Base-by-base conservation (phyloP, 2,329 filamentous ascomycete genomes). In the Endocalyx cinctus region DNA sequence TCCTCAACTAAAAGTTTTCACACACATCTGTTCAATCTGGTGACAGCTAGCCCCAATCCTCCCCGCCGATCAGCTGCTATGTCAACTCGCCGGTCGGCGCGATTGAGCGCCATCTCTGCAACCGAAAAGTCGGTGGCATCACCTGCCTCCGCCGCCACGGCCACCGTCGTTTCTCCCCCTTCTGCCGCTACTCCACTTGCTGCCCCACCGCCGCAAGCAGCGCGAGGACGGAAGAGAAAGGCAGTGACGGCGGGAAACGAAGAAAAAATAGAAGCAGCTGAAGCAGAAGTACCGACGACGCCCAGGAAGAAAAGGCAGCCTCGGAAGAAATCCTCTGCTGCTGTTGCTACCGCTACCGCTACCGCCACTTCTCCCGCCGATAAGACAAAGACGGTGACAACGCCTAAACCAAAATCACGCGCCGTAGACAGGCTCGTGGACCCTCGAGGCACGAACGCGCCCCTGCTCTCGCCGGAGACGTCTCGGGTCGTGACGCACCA, bases 401-500 rank as follows among this genome's bases (percentile, higher is more conserved):
- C 50, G 11, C 55, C 52, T 27, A 70, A 63, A 35, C 63, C 65
- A 27, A 62, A 53, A 19, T 57, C 63, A 15, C 55, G 58, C 11
- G 59, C 60, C 2, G 60, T 72, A 22, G 59, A 67, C 32, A 72
- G 81, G 16, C 70, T 82, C 2, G 81, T 79, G 11, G 69, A 79
- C 42, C 77, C 82, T 0, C 72, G 73, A 44, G 62, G 66, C 11
- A 84, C 82, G 27, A 87, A 87, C 54, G 84, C 82, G 2, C 70
- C 77, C 1, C 66, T 89, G 8, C 60, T 85, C n/a, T 86, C 84
- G 0, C 82, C 84, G 2, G 74, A 80, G 51, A 80, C 82, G 4
- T 83, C 79, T 3, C 70, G 77, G 27, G 53, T 86, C 6, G 62
- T 84, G 16, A 67, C 65, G 7, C 62, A 66, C 25, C 65, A 51